Conservation (phyloP, 2,329 filamentous ascomycete genomes). For the Parascedosporium putredinis region DNA sequence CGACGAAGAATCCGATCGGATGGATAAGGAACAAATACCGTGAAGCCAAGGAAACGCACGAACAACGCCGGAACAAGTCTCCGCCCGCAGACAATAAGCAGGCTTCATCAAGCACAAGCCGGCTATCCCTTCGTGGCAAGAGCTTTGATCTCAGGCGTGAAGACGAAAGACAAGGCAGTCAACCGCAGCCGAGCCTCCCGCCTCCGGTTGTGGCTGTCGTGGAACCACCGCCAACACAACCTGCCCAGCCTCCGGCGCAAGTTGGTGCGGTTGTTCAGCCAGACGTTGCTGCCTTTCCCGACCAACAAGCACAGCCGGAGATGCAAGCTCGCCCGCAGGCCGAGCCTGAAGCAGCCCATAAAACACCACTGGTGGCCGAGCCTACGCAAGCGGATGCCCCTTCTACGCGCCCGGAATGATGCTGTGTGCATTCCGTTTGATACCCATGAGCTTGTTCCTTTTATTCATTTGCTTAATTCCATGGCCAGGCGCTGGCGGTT, state of each 20-base stretch:
- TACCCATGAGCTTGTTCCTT: neutral
- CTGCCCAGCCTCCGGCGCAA: neutral
- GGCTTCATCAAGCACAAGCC: slow-evolving; percentile 13
- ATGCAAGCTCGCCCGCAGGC: neutral
- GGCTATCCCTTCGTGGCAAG: slow-evolving; percentile 30
- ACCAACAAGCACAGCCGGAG: slow-evolving; percentile 7
- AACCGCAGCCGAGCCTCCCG: neutral
- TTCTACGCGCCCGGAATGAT: neutral
- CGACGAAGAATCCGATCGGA: slow-evolving; percentile 37
- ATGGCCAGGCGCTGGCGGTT: slow-evolving; percentile 1
- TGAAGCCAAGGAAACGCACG: slow-evolving; percentile 46
- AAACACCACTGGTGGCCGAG: neutral
- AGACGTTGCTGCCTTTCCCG: no score
- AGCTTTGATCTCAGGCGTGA: slow-evolving; percentile 38
- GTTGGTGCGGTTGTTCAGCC: neutral
- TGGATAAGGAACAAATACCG: slow-evolving; percentile 53
- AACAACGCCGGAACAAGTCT: slow-evolving; percentile 45
- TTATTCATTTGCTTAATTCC: neutral
- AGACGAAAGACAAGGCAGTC: slow-evolving; percentile 13
- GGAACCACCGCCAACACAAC: neutral
- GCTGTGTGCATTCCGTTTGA: neutral
- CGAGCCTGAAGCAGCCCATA: neutral
- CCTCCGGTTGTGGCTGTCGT: neutral
- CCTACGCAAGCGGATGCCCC: neutral
- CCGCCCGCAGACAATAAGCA: slow-evolving; percentile 25